Conservation (phyloP, 169 alveolate genomes). For the Plasmodium vivax region DNA sequence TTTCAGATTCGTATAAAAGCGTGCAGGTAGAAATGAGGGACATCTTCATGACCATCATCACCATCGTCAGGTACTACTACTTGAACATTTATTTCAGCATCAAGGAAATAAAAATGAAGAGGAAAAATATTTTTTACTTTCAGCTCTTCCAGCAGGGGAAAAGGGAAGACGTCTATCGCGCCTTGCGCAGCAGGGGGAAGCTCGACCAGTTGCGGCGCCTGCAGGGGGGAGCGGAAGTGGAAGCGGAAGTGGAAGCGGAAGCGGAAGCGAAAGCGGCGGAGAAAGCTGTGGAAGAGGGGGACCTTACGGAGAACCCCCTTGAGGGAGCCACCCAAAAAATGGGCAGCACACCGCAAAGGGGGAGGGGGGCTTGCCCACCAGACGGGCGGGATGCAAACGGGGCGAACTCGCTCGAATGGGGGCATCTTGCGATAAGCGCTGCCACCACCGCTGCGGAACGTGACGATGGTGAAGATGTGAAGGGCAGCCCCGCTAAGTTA, state of each 20-base stretch:
- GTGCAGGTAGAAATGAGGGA: conserved; percentile 61
- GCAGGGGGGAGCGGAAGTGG: not conserved
- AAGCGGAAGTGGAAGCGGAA: not conserved
- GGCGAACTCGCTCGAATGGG: not conserved
- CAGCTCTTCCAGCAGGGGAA: conserved; percentile 38
- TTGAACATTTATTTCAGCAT: conserved; percentile 59
- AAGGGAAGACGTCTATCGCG: not conserved
- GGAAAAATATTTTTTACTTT: conserved; percentile 62
- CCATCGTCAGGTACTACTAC: conserved; percentile 51
- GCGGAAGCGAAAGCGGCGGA: not conserved
- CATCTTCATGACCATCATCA: conserved; percentile 62
- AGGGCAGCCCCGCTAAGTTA: not conserved
- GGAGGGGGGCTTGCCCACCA: not conserved
- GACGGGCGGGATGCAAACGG: not conserved
- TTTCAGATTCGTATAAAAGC: conserved; percentile 68
- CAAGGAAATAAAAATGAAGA: conserved; percentile 28
- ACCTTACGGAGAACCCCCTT: not conserved
- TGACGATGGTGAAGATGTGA: not conserved
- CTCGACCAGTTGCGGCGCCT: not conserved
- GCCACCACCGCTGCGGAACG: not conserved
- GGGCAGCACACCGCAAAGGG: not conserved
- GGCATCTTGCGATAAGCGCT: not conserved
- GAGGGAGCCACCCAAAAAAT: not conserved
- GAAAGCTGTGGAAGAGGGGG: not conserved
- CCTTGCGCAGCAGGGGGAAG: not conserved